Conservation (phyloP, 495 filamentous ascomycete species). For the Corynascus novoguineensis region DNA sequence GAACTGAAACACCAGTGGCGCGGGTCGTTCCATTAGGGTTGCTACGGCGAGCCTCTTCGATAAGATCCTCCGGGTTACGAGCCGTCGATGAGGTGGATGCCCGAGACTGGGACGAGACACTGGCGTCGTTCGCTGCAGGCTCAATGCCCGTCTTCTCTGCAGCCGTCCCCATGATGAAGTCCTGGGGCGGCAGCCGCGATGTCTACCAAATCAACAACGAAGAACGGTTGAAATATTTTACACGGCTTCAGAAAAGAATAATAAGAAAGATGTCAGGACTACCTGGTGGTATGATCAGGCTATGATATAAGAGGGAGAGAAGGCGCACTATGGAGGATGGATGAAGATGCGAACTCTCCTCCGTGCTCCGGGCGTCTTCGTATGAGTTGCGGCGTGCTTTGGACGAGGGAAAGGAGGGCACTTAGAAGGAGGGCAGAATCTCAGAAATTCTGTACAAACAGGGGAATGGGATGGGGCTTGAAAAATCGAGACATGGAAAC, state of each 20-base stretch:
- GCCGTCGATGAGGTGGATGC: slow-evolving; percentile 40
- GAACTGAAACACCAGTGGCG: slow-evolving; percentile 57
- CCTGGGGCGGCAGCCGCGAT: background rate
- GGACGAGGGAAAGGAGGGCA: background rate
- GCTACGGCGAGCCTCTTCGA: slow-evolving; percentile 40
- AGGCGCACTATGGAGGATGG: slow-evolving; percentile 1
- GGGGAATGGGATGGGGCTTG: background rate
- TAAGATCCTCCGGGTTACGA: slow-evolving; percentile 37
- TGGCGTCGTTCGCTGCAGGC: background rate
- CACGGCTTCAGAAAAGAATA: background rate
- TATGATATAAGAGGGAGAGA: background rate
- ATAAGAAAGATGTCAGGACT: background rate
- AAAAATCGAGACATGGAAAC: background rate
- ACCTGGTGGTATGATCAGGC: too few species aligned
- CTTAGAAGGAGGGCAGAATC: background rate
- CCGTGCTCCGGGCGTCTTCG: slow-evolving; percentile 1
- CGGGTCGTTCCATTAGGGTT: slow-evolving; percentile 50
- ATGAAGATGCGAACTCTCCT: slow-evolving; percentile 14
- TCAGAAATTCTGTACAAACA: background rate
- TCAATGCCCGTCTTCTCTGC: background rate
- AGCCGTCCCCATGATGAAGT: background rate
- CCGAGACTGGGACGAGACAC: slow-evolving; percentile 10
- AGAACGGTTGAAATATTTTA: too few species aligned
- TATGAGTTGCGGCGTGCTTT: background rate
- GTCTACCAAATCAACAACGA: background rate